Evolutionary conservation across 495 filamentous ascomycete species (phyloP), one percentile per base, ranked within the genome.

Genomic region (Aspergillus panamensis): DNA sequence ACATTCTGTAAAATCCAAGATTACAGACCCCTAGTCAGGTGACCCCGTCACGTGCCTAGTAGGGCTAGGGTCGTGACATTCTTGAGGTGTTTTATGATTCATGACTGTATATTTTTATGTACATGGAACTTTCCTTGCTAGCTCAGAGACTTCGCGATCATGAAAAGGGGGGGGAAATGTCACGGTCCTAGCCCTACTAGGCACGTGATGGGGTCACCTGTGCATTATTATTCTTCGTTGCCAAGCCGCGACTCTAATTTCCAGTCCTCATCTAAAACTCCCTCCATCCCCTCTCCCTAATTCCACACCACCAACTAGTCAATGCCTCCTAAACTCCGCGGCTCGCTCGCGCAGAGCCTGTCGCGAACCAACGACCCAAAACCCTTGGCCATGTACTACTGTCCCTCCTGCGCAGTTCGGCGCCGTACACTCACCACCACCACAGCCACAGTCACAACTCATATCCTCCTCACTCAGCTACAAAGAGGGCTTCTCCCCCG

Each of bases 321-420:
- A 72, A 77, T 77, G 75, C 73, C 75, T 55, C 65, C 69, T 31
- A 75, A 69, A 71, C 49, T 76, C 48, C 72, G 75, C 63, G 69
- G 66, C 56, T 62, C 71, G 65, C 66, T 77, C 55, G 47, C 65
- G 29, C 66, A 63, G 66, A 72, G 72, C 69, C 63, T 77, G 32
- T 63, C 63, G 65, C 71, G 61, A 45, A 57, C 63, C 10, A 44
- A 62, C 48, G 67, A 66, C 25, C 58, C 47, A 21, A 58, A 55
- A 19, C 60, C 47, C 13, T 56, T 51, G 7, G 48, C 66, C 33
- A 60, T 69, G 25, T 70, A 71, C 51, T 71, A 69, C 60, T 78
- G 74, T 48, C 72, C 73, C 6, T 75, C 76, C 12, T 77, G 73
- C 62, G 56, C 73, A 35, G 68, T 64, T 60, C 67, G 72, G 61